Percentiles rank a stretch among this genome's conserved stretches.
These are phyloP conservation scores for Suhomyces bokatorum DNA, from an alignment of 1,139 yeast genomes.

Conservation along the genomic window DNA sequence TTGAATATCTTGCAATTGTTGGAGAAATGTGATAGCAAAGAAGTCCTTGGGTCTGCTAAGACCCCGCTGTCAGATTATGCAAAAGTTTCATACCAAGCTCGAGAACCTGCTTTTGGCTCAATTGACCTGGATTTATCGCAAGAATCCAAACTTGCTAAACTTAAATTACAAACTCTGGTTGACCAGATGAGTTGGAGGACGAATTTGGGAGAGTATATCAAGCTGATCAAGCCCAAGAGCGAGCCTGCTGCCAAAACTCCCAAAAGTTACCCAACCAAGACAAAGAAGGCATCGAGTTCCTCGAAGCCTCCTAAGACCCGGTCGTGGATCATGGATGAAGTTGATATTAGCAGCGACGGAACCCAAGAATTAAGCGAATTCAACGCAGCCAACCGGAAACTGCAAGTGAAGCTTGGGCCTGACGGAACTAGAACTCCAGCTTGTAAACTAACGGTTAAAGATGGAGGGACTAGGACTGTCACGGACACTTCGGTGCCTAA, in stretches of 20 bases:
- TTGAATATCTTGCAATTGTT: conserved; percentile 59
- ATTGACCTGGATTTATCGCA: conserved; percentile 24
- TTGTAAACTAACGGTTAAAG: conserved; percentile 19
- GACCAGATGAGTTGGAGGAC: conserved; percentile 29
- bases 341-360: conserved; percentile 27
- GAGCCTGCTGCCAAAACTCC: conserved; percentile 7
- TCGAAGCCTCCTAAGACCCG: not conserved
- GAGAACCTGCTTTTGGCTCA: conserved; percentile 26
- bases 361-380: conserved; percentile 18
- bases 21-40: conserved; percentile 17
- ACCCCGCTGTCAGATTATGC: not conserved
- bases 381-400: not conserved
- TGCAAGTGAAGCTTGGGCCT: not conserved
- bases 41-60: not conserved
- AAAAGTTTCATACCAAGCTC: conserved; percentile 21
- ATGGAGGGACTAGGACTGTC: conserved; percentile 4
- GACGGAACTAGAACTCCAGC: conserved; percentile 8
- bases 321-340: conserved; percentile 15
- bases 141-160: conserved; percentile 22
- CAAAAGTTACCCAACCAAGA: conserved; percentile 1
- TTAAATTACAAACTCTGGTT: conserved; percentile 32
- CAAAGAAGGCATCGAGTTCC: not conserved
- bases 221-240: conserved; percentile 12
- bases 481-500: conserved; percentile 2
- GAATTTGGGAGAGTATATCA: conserved; percentile 21